A percentile compares a stretch with the other conserved stretches of the same genome.
Evolutionary conservation across 2,329 filamentous ascomycete genomes (phyloP).

Genomic region (Calonectria fujianensis): DNA sequence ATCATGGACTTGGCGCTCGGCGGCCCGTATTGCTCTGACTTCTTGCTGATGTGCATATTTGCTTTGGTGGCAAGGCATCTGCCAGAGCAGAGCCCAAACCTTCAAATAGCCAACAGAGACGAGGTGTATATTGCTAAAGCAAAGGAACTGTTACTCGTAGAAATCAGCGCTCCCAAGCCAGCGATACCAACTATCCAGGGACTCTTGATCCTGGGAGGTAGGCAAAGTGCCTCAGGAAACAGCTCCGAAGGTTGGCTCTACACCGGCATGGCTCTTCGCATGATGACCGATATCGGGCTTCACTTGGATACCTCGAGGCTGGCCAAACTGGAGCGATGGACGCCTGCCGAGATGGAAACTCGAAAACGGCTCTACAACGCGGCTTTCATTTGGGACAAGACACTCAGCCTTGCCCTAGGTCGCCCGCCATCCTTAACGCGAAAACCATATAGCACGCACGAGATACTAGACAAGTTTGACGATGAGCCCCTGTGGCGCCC

Average conservation of each 20-base stretch:
- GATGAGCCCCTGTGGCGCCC: slow-evolving; percentile 41
- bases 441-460: not conserved
- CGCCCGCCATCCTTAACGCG: slow-evolving; percentile 39
- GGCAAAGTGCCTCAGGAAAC: slow-evolving; percentile 47
- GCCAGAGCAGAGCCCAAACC: slow-evolving; percentile 3
- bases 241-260: slow-evolving; percentile 50
- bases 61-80: slow-evolving; percentile 46
- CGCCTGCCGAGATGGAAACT: slow-evolving; percentile 45
- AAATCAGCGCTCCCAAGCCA: not conserved
- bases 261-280: slow-evolving; percentile 49
- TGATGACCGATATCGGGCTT: slow-evolving; percentile 50
- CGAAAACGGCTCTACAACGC: slow-evolving; percentile 49
- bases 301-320: slow-evolving; percentile 45
- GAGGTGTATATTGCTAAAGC: not conserved
- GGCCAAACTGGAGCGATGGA: slow-evolving; percentile 43
- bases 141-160: not conserved
- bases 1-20: slow-evolving; percentile 49
- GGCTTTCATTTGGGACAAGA: slow-evolving; percentile 51
- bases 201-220: slow-evolving; percentile 46
- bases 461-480: slow-evolving; percentile 44
- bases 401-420: slow-evolving; percentile 47
- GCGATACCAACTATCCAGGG: slow-evolving; percentile 28
- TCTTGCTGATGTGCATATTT: slow-evolving; percentile 49
- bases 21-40: slow-evolving; percentile 48
- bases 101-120: not conserved